Conservation (phyloP, 2,329 filamentous ascomycete species). For the Cytospora leucostoma region DNA sequence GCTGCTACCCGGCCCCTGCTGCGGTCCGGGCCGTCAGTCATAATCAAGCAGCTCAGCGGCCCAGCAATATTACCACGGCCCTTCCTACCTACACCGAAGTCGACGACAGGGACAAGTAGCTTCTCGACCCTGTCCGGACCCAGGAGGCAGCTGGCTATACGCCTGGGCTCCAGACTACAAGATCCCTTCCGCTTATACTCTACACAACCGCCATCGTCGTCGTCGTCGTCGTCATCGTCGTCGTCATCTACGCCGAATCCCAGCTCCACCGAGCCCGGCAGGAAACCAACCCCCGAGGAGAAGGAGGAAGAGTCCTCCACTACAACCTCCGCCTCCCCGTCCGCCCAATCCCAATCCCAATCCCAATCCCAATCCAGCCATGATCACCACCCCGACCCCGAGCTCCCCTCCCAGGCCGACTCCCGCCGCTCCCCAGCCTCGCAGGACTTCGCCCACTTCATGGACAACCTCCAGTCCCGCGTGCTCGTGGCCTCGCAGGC, state of each 20-base stretch:
- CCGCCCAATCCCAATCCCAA: slow-evolving; percentile 21
- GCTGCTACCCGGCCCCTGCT: slow-evolving; percentile 28
- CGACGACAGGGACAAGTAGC: slow-evolving; percentile 19
- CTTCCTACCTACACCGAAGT: slow-evolving; percentile 16
- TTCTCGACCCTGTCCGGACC: slow-evolving; percentile 10
- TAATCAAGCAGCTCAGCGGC: slow-evolving; percentile 29
- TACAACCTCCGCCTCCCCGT: slow-evolving; percentile 18
- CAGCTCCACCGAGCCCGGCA: slow-evolving; percentile 1
- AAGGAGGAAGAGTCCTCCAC: slow-evolving; percentile 7
- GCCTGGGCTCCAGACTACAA: slow-evolving; percentile 34
- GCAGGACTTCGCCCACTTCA: slow-evolving; percentile 64
- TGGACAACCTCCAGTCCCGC: slow-evolving; percentile 88
- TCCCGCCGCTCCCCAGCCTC: slow-evolving; percentile 45
- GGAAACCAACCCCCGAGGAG: not conserved
- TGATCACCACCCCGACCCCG: slow-evolving; percentile 26
- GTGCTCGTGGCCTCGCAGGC: slow-evolving; percentile 83
- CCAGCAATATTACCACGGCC: slow-evolving; percentile 19
- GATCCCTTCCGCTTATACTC: slow-evolving; percentile 36
- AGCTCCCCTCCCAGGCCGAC: slow-evolving; percentile 51
- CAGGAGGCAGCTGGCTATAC: slow-evolving; percentile 30
- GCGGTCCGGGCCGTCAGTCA: slow-evolving; percentile 21
- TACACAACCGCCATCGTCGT: slow-evolving; percentile 23
- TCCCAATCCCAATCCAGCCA: slow-evolving; percentile 8
- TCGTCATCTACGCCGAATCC: not conserved
- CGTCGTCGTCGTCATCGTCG: not conserved